phyloP scores from a whole-genome alignment of 208 protist genomes.

The Leptomonas seymouri region DNA sequence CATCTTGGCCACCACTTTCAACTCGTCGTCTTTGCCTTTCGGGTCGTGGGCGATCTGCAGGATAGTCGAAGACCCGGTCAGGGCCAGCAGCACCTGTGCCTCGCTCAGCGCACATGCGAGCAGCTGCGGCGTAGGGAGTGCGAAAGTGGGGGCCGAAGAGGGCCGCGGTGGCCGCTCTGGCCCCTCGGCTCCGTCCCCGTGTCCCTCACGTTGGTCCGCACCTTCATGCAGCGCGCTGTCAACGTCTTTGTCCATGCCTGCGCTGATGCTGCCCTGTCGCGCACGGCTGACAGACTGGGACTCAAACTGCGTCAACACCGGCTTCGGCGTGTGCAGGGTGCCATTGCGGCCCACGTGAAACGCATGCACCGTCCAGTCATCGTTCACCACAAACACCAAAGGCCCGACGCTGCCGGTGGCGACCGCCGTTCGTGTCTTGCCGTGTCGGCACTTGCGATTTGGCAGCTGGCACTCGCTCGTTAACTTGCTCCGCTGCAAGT shows the following conservation, averaged over 20 bases:
- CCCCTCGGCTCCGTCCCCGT: neutral
- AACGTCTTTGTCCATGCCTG: neutral
- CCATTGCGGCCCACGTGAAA: conserved; percentile 49
- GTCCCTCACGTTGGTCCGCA: neutral
- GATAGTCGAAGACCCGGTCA: conserved; percentile 28
- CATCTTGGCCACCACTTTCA: conserved; percentile 28
- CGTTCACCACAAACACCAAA: conserved; percentile 70
- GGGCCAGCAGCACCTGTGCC: conserved; percentile 38
- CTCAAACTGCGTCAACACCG: conserved; percentile 56
- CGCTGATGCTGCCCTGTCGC: neutral
- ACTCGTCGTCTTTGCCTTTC: conserved; percentile 12
- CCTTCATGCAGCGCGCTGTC: neutral
- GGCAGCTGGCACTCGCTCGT: conserved; percentile 36
- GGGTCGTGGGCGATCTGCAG: conserved; percentile 34
- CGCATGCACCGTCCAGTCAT: conserved; percentile 66
- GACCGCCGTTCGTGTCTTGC: conserved; percentile 26
- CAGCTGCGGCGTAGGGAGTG: conserved; percentile 12
- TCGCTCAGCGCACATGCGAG: conserved; percentile 21
- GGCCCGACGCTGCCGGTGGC: conserved; percentile 47
- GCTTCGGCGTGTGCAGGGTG: conserved; percentile 40
- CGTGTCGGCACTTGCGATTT: conserved; percentile 36
- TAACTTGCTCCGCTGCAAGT: conserved; percentile 52
- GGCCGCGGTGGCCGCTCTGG: neutral
- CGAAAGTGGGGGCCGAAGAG: neutral
- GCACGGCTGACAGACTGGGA: conserved; percentile 9